Conservation (phyloP, 768 basidiomycete species). For the Trametes maxima region DNA sequence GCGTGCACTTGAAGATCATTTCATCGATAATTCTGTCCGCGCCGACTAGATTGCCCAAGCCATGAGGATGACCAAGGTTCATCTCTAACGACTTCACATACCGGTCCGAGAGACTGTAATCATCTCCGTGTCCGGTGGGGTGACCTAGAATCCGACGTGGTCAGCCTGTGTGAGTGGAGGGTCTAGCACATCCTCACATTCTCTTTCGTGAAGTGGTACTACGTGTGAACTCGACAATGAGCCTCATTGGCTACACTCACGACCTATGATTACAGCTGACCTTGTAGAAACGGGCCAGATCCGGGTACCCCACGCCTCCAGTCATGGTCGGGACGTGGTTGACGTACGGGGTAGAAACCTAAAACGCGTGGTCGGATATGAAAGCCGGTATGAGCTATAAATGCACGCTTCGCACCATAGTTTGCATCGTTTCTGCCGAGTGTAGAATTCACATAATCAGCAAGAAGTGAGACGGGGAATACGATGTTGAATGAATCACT, state of each 20-base stretch:
- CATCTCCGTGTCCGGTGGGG: slow-evolving; percentile 43
- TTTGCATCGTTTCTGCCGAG: slow-evolving; percentile 43
- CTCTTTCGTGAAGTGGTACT: slow-evolving; percentile 44
- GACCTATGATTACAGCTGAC: slow-evolving; percentile 18
- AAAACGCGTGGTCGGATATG: neutral
- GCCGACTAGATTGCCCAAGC: slow-evolving; percentile 33
- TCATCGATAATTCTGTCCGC: slow-evolving; percentile 50
- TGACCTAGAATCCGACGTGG: slow-evolving; percentile 33
- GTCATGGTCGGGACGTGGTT: slow-evolving; percentile 48
- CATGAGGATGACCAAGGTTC: too few relatives aligned
- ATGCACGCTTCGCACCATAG: slow-evolving; percentile 36
- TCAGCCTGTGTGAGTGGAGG: neutral
- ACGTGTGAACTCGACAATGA: neutral
- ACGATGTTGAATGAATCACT: slow-evolving; percentile 33
- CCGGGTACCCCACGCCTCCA: slow-evolving; percentile 47
- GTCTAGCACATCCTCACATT: slow-evolving; percentile 22
- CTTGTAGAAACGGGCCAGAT: slow-evolving; percentile 50
- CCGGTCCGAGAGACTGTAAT: slow-evolving; percentile 46
- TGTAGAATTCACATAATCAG: neutral
- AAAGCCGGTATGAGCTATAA: neutral
- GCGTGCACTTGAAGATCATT: slow-evolving; percentile 47
- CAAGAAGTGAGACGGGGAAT: neutral
- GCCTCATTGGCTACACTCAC: neutral
- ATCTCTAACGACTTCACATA: slow-evolving; percentile 16
- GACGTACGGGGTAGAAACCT: slow-evolving; percentile 46